Evolutionary conservation across 1,284 basidiomycete species (phyloP).

Genomic region (Phellopilus nigrolimitatus): DNA sequence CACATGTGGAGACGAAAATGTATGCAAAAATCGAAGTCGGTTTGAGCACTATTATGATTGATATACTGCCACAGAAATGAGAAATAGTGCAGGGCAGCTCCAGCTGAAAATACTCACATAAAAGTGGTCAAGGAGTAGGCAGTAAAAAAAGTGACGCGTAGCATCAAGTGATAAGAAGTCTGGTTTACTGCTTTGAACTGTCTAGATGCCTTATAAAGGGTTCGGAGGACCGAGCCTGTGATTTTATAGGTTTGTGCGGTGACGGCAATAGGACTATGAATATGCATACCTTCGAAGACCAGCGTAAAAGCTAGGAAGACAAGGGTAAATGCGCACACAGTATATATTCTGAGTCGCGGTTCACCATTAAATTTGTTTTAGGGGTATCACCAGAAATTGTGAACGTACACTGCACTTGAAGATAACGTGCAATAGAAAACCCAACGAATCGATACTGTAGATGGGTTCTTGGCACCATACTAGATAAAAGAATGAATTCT

Average conservation of each 20-base stretch:
- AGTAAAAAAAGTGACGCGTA: slow-evolving; percentile 13
- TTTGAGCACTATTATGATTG: slow-evolving; percentile 8
- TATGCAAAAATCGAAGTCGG: slow-evolving; percentile 13
- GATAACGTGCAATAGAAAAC: slow-evolving; percentile 19
- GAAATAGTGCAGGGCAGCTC: too few species aligned
- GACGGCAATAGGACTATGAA: background rate
- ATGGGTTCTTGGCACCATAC: slow-evolving; percentile 8
- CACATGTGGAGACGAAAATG: slow-evolving; percentile 15
- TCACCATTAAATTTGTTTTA: background rate
- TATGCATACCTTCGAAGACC: slow-evolving; percentile 12
- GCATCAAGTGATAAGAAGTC: slow-evolving; percentile 7
- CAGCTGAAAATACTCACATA: slow-evolving; percentile 2
- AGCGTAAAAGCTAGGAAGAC: slow-evolving; percentile 7
- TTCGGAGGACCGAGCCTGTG: slow-evolving; percentile 7
- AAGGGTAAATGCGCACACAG: slow-evolving; percentile 13
- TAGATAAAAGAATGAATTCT: background rate
- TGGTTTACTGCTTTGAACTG: slow-evolving; percentile 9
- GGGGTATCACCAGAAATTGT: background rate
- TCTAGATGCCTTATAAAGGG: slow-evolving; percentile 5
- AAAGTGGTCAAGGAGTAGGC: slow-evolving; percentile 14
- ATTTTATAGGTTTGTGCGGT: background rate
- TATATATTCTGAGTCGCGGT: slow-evolving; percentile 5
- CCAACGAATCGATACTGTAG: slow-evolving; percentile 16
- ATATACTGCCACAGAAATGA: slow-evolving; percentile 3
- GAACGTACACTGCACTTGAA: slow-evolving; percentile 13